phyloP scores from a whole-genome alignment of 208 protist genomes.

The Wallacemonas sp. region DNA sequence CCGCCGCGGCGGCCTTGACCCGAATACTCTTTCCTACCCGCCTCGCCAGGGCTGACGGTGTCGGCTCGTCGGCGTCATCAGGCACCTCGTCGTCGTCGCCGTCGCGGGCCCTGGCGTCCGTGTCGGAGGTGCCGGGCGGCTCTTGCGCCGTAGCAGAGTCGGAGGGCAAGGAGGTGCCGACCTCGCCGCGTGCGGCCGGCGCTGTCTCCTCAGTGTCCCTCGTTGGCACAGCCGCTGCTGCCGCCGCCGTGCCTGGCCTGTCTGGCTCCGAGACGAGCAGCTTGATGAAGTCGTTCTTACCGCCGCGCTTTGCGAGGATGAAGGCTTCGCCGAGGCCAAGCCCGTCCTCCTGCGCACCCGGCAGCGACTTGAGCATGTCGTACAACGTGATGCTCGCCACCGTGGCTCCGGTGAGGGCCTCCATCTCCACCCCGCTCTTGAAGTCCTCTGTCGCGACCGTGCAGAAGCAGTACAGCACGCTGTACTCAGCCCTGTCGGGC shows the following conservation, averaged over 20 bases:
- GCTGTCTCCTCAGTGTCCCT: too few relatives aligned
- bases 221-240: neutral
- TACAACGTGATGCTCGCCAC: conserved; percentile 89
- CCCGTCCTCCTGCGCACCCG: conserved; percentile 81
- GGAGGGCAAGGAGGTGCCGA: neutral
- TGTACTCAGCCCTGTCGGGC: conserved; percentile 46
- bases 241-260: conserved; percentile 17
- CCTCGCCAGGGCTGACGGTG: neutral
- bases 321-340: conserved; percentile 78
- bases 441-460: conserved; percentile 78
- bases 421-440: conserved; percentile 96
- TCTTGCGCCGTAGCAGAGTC: neutral
- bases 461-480: conserved; percentile 87
- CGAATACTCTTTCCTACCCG: too few relatives aligned
- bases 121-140: neutral
- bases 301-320: conserved; percentile 75
- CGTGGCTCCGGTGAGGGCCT: conserved; percentile 92
- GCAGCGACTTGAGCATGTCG: conserved; percentile 81
- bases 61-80: conserved; percentile 6
- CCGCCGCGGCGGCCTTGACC: neutral
- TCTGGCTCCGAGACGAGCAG: conserved; percentile 81
- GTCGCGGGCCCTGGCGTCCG: too few relatives aligned
- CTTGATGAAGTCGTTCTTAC: conserved; percentile 81
- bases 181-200: neutral
- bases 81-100: too few relatives aligned